Evolutionary conservation across 148 eudicot genomes (phyloP).

Genomic region (Rhododendron kiyosumense): DNA sequence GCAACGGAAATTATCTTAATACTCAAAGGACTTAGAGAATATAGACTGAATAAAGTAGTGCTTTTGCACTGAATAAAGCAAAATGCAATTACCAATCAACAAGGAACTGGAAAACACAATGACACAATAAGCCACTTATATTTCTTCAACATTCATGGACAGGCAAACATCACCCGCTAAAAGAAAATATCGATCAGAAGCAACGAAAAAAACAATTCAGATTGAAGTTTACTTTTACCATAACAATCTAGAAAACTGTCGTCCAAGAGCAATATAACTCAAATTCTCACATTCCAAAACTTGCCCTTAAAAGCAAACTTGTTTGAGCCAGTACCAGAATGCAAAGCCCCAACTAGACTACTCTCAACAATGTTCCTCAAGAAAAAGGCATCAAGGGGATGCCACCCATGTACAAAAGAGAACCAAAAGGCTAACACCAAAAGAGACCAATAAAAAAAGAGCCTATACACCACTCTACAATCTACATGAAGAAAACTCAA

Average conservation of each 20-base stretch:
- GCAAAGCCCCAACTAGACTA: neutral
- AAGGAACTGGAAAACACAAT: neutral
- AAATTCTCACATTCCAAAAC: neutral
- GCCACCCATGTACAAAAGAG: neutral
- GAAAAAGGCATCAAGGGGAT: neutral
- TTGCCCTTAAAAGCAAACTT: neutral
- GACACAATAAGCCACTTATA: neutral
- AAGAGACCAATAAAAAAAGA: neutral
- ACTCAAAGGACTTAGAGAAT: neutral
- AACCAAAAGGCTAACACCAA: neutral
- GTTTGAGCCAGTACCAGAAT: neutral
- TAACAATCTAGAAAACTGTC: neutral
- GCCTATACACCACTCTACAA: neutral
- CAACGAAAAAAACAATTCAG: neutral
- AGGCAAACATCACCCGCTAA: neutral
- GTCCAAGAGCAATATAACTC: neutral
- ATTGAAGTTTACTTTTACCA: neutral
- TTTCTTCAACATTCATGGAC: neutral
- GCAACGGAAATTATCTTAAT: constrained; percentile 9
- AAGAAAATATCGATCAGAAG: neutral
- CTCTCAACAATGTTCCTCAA: neutral
- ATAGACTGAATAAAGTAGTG: neutral
- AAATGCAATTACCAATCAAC: neutral
- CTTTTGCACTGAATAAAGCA: neutral
- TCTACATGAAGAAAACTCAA: neutral